phyloP scores from a whole-genome alignment of 129 eudicot genomes.

The Mikania micrantha region DNA sequence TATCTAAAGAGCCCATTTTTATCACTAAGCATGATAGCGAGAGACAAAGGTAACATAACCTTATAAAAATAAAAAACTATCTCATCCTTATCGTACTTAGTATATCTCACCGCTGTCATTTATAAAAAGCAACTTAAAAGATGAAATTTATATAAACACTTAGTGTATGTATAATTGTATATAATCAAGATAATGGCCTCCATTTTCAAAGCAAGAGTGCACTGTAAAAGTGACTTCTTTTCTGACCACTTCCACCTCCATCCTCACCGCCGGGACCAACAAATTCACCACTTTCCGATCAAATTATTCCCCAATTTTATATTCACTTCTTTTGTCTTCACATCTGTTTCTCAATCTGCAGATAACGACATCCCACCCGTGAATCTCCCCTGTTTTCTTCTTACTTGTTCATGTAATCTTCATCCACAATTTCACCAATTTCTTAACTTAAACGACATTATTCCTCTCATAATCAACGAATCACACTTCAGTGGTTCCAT shows the following conservation, averaged over 20 bases:
- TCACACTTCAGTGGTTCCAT: not conserved
- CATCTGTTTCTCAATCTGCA: not conserved
- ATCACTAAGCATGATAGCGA: too few relatives aligned
- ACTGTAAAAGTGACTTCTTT: not conserved
- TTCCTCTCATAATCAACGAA: not conserved
- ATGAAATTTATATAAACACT: too few relatives aligned
- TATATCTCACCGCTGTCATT: too few relatives aligned
- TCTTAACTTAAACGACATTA: conserved; percentile 23
- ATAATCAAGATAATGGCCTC: not conserved
- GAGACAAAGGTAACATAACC: too few relatives aligned
- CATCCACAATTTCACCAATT: not conserved
- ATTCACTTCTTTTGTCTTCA: not conserved
- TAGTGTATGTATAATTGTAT: not conserved
- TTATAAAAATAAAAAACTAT: too few relatives aligned
- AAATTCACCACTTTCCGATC: too few relatives aligned
- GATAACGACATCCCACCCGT: conserved; percentile 33
- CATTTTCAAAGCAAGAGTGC: not conserved
- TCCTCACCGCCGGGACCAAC: not conserved
- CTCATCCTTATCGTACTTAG: too few relatives aligned
- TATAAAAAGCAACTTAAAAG: too few relatives aligned
- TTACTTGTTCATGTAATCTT: not conserved
- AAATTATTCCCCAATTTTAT: not conserved
- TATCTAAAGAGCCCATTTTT: too few relatives aligned
- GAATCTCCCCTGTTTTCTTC: conserved; percentile 15
- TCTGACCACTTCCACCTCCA: not conserved